These are phyloP conservation scores for Blumeria graminis DNA, from an alignment of 2,329 filamentous ascomycete genomes.

Conservation along the genomic window DNA sequence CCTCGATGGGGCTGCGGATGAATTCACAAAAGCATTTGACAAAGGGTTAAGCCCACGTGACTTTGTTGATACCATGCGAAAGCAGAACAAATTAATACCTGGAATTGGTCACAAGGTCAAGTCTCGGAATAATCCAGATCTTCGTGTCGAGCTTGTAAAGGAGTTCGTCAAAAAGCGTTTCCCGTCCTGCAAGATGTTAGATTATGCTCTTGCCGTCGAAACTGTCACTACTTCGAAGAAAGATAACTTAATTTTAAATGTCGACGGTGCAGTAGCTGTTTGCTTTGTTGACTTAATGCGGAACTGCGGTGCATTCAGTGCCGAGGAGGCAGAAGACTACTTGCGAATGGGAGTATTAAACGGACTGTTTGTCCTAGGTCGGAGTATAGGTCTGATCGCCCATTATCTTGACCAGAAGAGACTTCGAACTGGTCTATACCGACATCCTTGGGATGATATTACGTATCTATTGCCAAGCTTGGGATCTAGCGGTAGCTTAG, in stretches of 20 bases:
- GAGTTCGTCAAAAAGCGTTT: conserved; percentile 96
- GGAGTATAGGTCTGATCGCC: conserved; percentile 95
- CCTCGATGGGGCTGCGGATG: conserved; percentile 87
- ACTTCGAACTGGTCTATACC: conserved; percentile 92
- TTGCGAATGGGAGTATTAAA: conserved; percentile 97
- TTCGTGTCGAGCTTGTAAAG: conserved; percentile 98
- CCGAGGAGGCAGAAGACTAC: conserved; percentile 96
- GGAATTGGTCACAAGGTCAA: conserved; percentile 99
- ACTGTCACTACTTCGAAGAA: conserved; percentile 98
- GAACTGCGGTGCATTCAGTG: conserved; percentile 90
- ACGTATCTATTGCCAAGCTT: conserved; percentile 79
- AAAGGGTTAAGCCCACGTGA: conserved; percentile 95
- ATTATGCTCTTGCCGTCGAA: conserved; percentile 96
- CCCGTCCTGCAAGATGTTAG: conserved; percentile 91
- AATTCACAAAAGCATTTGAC: conserved; percentile 96
- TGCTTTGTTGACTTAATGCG: conserved; percentile 96
- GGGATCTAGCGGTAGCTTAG: conserved; percentile 37
- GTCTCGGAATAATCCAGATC: conserved; percentile 98
- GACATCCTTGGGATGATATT: conserved; percentile 97
- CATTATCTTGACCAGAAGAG: conserved; percentile 99
- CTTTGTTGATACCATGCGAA: conserved; percentile 96
- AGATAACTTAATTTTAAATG: conserved; percentile 98
- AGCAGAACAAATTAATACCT: conserved; percentile 99
- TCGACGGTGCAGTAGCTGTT: conserved; percentile 92
- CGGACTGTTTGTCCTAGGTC: conserved; percentile 93